phyloP scores from a whole-genome alignment of 495 filamentous ascomycete genomes.

The Tetracladium setigerum region DNA sequence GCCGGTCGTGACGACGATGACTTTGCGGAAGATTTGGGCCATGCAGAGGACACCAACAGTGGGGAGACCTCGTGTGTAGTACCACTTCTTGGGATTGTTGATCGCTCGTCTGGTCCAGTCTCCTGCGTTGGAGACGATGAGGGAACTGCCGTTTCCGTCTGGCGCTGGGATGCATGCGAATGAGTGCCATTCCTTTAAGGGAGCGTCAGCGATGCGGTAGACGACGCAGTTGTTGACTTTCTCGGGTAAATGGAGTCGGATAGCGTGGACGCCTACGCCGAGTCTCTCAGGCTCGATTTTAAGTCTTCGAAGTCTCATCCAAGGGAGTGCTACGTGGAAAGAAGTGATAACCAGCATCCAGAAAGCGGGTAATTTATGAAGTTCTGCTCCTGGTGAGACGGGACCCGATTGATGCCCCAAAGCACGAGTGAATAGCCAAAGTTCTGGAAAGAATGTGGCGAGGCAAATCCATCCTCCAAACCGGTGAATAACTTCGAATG shows the following conservation, averaged over 20 bases:
- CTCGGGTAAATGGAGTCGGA: constrained; percentile 64
- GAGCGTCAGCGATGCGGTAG: constrained; percentile 46
- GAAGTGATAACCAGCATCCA: constrained; percentile 61
- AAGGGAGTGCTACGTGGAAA: constrained; percentile 54
- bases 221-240: constrained; percentile 47
- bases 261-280: constrained; percentile 41
- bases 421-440: constrained; percentile 27
- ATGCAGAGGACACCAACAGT: constrained; percentile 66
- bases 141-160: constrained; percentile 36
- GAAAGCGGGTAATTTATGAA: constrained; percentile 52
- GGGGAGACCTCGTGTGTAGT: constrained; percentile 45
- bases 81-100: constrained; percentile 44
- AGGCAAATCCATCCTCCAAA: constrained; percentile 58
- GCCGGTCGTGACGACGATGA: constrained; percentile 75
- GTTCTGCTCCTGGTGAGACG: constrained; percentile 23
- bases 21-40: constrained; percentile 57
- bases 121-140: constrained; percentile 67
- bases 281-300: constrained; percentile 53
- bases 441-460: constrained; percentile 50
- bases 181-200: constrained; percentile 70
- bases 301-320: constrained; percentile 56
- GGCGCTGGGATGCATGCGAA: constrained; percentile 67
- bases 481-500: constrained; percentile 61
- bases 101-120: constrained; percentile 69
- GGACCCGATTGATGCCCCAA: constrained; percentile 7